Evolutionary conservation across 1,284 basidiomycete species (phyloP), one percentile per base, ranked within the genome.

Genomic region (Stygiomarasmius scandens): DNA sequence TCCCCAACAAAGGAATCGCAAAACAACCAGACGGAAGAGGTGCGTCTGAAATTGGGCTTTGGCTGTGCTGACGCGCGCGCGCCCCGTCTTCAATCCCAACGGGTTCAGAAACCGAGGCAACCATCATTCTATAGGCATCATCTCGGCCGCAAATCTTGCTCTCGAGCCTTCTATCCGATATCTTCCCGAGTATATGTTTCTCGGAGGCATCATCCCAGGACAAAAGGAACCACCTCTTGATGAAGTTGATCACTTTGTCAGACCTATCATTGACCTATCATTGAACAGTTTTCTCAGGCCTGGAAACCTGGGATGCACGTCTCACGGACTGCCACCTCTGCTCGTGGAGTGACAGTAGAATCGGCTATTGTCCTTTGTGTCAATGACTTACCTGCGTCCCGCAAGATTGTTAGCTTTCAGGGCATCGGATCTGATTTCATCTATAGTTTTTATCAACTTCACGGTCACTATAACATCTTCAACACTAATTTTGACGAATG

Each of bases 181-280:
- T 60, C 61, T 66, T 44, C 61, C 65, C 1, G 69, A 73, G 54
- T 70, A 73, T 54, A 63, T 73, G 55, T 72, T 63, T 56, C 60
- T 72, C 6, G 64, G 59, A 44, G 63, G 66, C 2, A 62, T 74
- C 41, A 68, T 74, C 11, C 70, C 70, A 14, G 71, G 71, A 3
- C 56, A 53, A 12, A 48, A 6, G 10, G 61, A 61, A 57, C 63
- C 64, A 19, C 11, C 34, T 8, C 29, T 54, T 34, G 58, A 55
- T 11, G 51, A 63, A 24, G 49, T 62, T 19, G 52, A 62, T 34
- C 54, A 64, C 32, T 64, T 52, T 34, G 20, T 66, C 8, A 41
- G n/a, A 29, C 60, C 59, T 22, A n/a, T n/a, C n/a, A n/a, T n/a
- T n/a, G n/a, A n/a, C n/a, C n/a, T n/a, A n/a, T 67, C 11, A 54